These are phyloP conservation scores for Spathaspora arborariae DNA, from an alignment of 805 yeast species.

Conservation along the genomic window DNA sequence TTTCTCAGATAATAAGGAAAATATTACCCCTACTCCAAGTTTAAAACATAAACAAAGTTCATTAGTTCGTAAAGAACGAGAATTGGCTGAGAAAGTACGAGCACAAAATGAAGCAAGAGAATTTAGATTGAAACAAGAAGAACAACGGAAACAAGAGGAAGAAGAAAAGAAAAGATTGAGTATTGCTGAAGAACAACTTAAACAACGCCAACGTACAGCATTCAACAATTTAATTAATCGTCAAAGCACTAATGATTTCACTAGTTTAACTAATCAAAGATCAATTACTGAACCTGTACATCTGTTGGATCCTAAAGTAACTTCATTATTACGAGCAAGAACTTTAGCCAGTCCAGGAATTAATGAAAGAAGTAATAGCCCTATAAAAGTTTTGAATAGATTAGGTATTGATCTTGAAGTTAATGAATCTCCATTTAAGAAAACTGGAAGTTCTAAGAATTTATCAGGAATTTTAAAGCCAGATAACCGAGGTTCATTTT, in stretches of 20 bases:
- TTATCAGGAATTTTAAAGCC: slow-evolving; percentile 17
- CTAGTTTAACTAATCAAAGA: slow-evolving; percentile 12
- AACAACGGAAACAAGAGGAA: slow-evolving; percentile 12
- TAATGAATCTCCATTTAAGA: slow-evolving; percentile 7
- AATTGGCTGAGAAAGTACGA: slow-evolving; percentile 18
- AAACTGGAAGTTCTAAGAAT: slow-evolving; percentile 31
- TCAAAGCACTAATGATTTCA: slow-evolving; percentile 16
- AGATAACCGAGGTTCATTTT: slow-evolving; percentile 13
- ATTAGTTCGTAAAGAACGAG: slow-evolving; percentile 13
- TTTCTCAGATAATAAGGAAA: slow-evolving; percentile 16
- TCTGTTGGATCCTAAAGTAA: slow-evolving; percentile 33
- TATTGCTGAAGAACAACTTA: slow-evolving; percentile 15
- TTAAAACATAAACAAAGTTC: background rate
- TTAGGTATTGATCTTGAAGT: slow-evolving; percentile 30
- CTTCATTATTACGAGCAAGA: slow-evolving; percentile 34
- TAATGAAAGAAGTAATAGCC: slow-evolving; percentile 15
- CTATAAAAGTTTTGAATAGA: slow-evolving; percentile 31
- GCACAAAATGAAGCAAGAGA: slow-evolving; percentile 19
- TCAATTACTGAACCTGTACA: slow-evolving; percentile 28
- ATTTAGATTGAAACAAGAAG: slow-evolving; percentile 14
- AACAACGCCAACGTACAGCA: slow-evolving; percentile 27
- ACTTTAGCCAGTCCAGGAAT: slow-evolving; percentile 24
- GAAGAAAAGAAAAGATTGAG: slow-evolving; percentile 9
- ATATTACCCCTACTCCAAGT: background rate
- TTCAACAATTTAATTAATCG: slow-evolving; percentile 20